Percentiles rank a stretch among this genome's conserved stretches.
Evolutionary conservation across 2,329 filamentous ascomycete species (phyloP).

Genomic region (Teratosphaeria pseudoeucalypti): DNA sequence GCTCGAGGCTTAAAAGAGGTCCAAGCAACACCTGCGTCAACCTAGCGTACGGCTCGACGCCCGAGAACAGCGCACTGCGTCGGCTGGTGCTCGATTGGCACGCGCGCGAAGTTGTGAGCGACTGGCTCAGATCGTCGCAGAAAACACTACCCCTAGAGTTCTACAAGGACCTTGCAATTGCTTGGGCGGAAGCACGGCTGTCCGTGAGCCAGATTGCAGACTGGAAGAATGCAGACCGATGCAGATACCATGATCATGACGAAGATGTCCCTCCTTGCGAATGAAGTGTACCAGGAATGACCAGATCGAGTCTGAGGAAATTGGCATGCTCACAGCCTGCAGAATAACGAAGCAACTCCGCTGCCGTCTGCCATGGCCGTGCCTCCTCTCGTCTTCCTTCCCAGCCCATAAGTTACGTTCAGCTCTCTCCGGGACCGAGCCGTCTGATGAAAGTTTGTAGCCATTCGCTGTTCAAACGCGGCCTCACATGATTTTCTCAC

Average conservation of each 20-base stretch:
- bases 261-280: background rate
- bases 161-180: background rate
- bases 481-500: no score
- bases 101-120: background rate
- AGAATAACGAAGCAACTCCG: background rate
- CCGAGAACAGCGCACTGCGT: background rate
- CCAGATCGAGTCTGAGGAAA: no score
- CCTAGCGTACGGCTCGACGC: background rate
- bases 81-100: background rate
- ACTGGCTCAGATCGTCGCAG: background rate
- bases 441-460: no score
- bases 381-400: no score
- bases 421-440: no score
- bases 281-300: background rate
- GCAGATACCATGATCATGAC: background rate
- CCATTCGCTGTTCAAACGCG: no score
- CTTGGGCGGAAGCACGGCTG: background rate
- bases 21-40: background rate
- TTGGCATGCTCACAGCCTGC: background rate
- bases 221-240: background rate
- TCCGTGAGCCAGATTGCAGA: background rate
- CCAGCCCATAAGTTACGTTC: no score
- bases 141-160: background rate
- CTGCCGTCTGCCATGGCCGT: no score
- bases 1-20: background rate